These are phyloP conservation scores for Rhizopus delemar DNA, from an alignment of 371 early-diverging fungal genomes.

Conservation along the genomic window DNA sequence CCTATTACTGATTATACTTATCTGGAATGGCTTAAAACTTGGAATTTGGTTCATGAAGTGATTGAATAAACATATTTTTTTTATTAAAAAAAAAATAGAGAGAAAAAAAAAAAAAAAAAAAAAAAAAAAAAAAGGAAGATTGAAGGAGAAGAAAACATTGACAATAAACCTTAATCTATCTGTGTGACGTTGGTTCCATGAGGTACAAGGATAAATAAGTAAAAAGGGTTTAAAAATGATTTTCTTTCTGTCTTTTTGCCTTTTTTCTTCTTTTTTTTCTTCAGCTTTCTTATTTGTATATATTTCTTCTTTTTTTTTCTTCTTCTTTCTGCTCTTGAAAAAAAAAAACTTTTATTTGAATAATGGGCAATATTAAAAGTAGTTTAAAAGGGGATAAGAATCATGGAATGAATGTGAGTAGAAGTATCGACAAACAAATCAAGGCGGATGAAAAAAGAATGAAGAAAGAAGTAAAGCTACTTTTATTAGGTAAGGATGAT, in stretches of 20 bases:
- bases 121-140: slow-evolving; percentile 8
- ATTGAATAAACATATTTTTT: not conserved
- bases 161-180: slow-evolving; percentile 3
- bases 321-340: not conserved
- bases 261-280: slow-evolving; percentile 3
- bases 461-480: slow-evolving; percentile 85
- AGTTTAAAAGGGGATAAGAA: slow-evolving; percentile 10
- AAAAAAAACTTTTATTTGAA: too few species aligned
- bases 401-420: slow-evolving; percentile 45
- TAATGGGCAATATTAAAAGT: slow-evolving; percentile 28
- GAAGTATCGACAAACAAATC: slow-evolving; percentile 78
- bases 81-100: not conserved
- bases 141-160: not conserved
- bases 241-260: slow-evolving; percentile 12
- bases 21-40: slow-evolving; percentile 55
- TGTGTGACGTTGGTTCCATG: slow-evolving; percentile 7
- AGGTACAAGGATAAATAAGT: slow-evolving; percentile 9
- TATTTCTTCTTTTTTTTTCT: not conserved
- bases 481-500: slow-evolving; percentile 72
- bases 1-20: slow-evolving; percentile 61
- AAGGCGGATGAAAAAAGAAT: slow-evolving; percentile 72
- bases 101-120: slow-evolving; percentile 3
- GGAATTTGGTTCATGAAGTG: slow-evolving; percentile 56
- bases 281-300: not conserved
- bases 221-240: slow-evolving; percentile 4